Conservation (phyloP, 768 basidiomycete genomes). For the Cubamyces sp. region DNA sequence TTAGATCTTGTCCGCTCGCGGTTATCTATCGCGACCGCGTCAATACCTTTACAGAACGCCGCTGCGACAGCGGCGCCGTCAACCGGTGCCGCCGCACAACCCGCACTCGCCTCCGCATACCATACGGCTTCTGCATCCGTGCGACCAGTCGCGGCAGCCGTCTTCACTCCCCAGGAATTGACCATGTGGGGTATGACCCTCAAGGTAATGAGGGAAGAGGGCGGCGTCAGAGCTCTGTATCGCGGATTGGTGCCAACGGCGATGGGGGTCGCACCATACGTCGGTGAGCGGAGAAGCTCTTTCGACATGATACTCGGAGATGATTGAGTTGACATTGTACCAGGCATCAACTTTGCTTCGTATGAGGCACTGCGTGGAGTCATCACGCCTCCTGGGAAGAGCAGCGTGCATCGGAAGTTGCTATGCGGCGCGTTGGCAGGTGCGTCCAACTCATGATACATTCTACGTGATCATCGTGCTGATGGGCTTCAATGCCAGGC, state of each 20-base stretch:
- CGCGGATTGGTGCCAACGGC: conserved; percentile 85
- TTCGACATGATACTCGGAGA: not conserved
- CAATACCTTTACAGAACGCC: conserved; percentile 45
- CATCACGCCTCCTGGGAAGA: conserved; percentile 84
- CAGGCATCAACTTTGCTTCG: conserved; percentile 87
- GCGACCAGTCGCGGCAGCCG: conserved; percentile 34
- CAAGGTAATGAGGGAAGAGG: conserved; percentile 91
- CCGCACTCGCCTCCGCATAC: conserved; percentile 53
- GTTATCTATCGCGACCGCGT: conserved; percentile 92
- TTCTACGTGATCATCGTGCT: conserved; percentile 5
- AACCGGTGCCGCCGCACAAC: conserved; percentile 34
- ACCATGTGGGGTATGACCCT: conserved; percentile 88
- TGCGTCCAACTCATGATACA: conserved; percentile 35
- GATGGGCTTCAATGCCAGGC: conserved; percentile 46
- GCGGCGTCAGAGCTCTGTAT: conserved; percentile 85
- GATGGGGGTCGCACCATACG: conserved; percentile 88
- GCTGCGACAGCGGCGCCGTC: conserved; percentile 33
- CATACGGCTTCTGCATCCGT: conserved; percentile 47
- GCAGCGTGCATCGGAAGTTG: conserved; percentile 67
- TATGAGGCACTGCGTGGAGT: conserved; percentile 82
- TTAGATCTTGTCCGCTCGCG: conserved; percentile 92
- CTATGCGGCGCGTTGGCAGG: conserved; percentile 87
- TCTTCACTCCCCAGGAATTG: conserved; percentile 56
- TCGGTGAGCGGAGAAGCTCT: conserved; percentile 38
- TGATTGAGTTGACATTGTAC: conserved; percentile 1